Evolutionary conservation across 1,284 basidiomycete species (phyloP).

Genomic region (Vanrija sp.): DNA sequence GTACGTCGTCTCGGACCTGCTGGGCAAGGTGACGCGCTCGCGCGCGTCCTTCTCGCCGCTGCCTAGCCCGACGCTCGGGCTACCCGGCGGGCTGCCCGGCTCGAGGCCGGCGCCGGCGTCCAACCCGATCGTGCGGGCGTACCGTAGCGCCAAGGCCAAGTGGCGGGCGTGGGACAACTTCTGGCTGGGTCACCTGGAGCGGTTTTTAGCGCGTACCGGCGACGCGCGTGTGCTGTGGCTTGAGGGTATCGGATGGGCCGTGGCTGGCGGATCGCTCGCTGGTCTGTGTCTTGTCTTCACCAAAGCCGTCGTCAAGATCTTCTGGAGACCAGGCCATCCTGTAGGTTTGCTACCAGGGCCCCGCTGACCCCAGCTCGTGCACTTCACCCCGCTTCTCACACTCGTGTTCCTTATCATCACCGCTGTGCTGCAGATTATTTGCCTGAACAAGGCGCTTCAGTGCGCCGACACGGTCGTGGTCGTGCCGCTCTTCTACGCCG

Average conservation of each 20-base stretch:
- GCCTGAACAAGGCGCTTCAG: conserved; percentile 77
- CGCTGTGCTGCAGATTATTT: conserved; percentile 83
- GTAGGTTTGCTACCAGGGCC: too few relatives aligned
- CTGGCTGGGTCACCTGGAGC: conserved; percentile 63
- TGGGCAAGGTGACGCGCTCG: conserved; percentile 36
- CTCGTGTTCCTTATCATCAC: conserved; percentile 72
- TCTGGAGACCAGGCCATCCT: conserved; percentile 39
- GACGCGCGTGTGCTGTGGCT: conserved; percentile 82
- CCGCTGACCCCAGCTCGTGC: conserved; percentile 55
- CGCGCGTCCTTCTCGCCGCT: conserved; percentile 53
- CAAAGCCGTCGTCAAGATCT: conserved; percentile 60
- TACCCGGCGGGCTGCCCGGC: conserved; percentile 21
- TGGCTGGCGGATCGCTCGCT: conserved; percentile 80
- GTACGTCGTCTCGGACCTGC: conserved; percentile 54
- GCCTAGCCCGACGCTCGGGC: conserved; percentile 37
- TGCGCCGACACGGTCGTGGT: conserved; percentile 61
- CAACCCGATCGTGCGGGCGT: conserved; percentile 5
- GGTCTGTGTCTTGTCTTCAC: conserved; percentile 87
- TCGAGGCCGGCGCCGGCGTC: conserved; percentile 16
- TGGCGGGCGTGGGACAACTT: conserved; percentile 57
- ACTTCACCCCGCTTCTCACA: conserved; percentile 74
- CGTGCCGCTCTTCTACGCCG: conserved; percentile 66
- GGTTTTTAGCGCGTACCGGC: conserved; percentile 69
- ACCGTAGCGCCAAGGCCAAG: conserved; percentile 22
- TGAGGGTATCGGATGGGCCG: conserved; percentile 86